Evolutionary conservation across 495 filamentous ascomycete species (phyloP).

Genomic region (Podospora bellae-mahoneyi): DNA sequence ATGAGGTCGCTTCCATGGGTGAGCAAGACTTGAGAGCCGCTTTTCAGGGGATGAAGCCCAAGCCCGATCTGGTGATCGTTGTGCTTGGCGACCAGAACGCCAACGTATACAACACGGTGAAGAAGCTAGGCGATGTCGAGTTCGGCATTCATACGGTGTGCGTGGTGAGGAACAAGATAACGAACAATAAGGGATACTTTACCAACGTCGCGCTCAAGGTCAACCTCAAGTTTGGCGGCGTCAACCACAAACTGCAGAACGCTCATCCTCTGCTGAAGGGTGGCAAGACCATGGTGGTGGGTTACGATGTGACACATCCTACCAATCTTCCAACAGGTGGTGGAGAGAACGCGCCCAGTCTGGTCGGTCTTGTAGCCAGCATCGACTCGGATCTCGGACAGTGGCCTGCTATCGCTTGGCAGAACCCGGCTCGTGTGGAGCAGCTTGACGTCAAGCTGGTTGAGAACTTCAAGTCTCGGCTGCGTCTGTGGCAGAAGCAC

Average conservation of each 20-base stretch:
- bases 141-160: constrained; percentile 65
- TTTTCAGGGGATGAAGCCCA: constrained; percentile 22
- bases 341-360: constrained; percentile 54
- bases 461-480: constrained; percentile 55
- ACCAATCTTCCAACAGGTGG: constrained; percentile 60
- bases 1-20: background rate
- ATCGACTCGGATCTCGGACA: constrained; percentile 59
- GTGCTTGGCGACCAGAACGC: constrained; percentile 51
- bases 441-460: constrained; percentile 58
- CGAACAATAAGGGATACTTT: constrained; percentile 49
- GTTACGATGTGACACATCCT: constrained; percentile 87
- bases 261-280: constrained; percentile 55
- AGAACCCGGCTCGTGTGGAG: constrained; percentile 55
- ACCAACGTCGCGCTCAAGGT: constrained; percentile 79
- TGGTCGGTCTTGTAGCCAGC: constrained; percentile 73
- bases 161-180: constrained; percentile 52
- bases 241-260: constrained; percentile 61
- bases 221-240: constrained; percentile 81
- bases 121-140: constrained; percentile 60
- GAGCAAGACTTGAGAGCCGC: constrained; percentile 7
- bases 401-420: constrained; percentile 62
- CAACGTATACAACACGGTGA: constrained; percentile 64
- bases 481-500: constrained; percentile 58
- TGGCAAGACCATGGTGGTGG: constrained; percentile 69
- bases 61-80: constrained; percentile 54